Evolutionary conservation across 139 green algal species (phyloP), one percentile per base, ranked within the genome.

Genomic region (Parachlorella kessleri): DNA sequence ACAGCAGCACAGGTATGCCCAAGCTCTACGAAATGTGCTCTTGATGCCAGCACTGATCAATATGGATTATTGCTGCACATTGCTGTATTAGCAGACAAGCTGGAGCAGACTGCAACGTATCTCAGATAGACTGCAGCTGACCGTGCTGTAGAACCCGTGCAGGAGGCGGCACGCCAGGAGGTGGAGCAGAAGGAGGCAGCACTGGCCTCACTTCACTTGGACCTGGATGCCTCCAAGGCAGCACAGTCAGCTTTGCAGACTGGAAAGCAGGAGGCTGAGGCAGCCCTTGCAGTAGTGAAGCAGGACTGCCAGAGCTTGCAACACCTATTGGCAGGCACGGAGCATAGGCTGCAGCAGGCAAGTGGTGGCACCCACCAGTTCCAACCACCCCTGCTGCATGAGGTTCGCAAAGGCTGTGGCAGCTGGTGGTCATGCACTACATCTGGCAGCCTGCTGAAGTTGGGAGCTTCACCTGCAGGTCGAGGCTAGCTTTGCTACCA

Each of bases 251-350:
- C 28, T 6, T 42, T 40, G 35, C 67, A 33, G 6, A 28, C 23
- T n/a, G 42, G 73, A 66, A 72, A 48, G 36, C 35, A 75, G 35
- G 8, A 28, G 28, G 36, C 63, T 5, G 75, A 81, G 42, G 75
- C 8, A 35, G 75, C 48, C 40, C 75, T 81, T 74, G 66, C n/a
- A 74, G 66, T 65, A 33, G 35, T 69, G 42, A 24, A 69, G 66
- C 42, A n/a, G 1, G 66, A 81, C 65, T 81, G 66, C 33, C 28
- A 4, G 6, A 37, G 33, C 9, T 48, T 81, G 75, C 48, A 59
- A 18, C 48, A 59, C 48, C 48, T 28, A 14, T 59, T 59, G 48
- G n/a, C n/a, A n/a, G n/a, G n/a, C n/a, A n/a, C n/a, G n/a, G n/a
- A n/a, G n/a, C n/a, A n/a, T 18, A 59, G 48, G 48, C 48, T 59